Evolutionary conservation across 208 protist genomes (phyloP).

Genomic region (Strigomonas culicis): DNA sequence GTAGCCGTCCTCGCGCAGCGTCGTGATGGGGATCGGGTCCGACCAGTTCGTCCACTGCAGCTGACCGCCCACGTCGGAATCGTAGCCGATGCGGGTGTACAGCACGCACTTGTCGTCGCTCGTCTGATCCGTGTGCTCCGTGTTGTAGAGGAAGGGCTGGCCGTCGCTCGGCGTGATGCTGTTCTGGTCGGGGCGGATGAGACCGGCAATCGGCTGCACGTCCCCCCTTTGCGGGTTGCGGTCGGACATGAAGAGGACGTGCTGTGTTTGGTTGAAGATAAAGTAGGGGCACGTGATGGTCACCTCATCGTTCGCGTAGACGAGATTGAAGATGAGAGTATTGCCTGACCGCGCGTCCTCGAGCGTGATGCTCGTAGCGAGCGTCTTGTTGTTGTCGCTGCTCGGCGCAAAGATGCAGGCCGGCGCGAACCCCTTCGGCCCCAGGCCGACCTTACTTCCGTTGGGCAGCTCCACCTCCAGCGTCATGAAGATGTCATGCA

Average conservation of each 20-base stretch:
- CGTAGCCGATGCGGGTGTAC: slow-evolving; percentile 1
- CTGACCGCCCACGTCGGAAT: neutral
- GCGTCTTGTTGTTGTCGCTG: slow-evolving; percentile 3
- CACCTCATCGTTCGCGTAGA: slow-evolving; percentile 24
- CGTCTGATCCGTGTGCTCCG: slow-evolving; percentile 1
- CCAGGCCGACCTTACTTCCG: slow-evolving; percentile 26
- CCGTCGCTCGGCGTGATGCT: slow-evolving; percentile 5
- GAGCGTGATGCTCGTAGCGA: slow-evolving; percentile 20
- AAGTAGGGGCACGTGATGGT: slow-evolving; percentile 42
- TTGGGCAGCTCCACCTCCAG: slow-evolving; percentile 53
- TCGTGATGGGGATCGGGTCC: slow-evolving; percentile 3
- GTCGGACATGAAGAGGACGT: slow-evolving; percentile 31
- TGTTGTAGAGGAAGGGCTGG: slow-evolving; percentile 6
- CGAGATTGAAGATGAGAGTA: slow-evolving; percentile 33
- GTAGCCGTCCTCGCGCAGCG: neutral
- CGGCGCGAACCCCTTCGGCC: slow-evolving; percentile 16
- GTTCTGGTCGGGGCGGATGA: neutral
- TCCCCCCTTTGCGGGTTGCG: slow-evolving; percentile 16
- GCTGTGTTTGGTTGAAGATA: slow-evolving; percentile 40
- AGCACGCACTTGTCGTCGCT: slow-evolving; percentile 7
- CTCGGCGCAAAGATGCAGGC: slow-evolving; percentile 30
- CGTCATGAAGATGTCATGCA: slow-evolving; percentile 55
- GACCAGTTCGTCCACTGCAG: slow-evolving; percentile 13
- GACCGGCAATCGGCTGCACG: neutral
- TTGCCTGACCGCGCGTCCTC: slow-evolving; percentile 25